Evolutionary conservation across 352 stramenopile species (phyloP).

Genomic region (Thalassiosira exigua): DNA sequence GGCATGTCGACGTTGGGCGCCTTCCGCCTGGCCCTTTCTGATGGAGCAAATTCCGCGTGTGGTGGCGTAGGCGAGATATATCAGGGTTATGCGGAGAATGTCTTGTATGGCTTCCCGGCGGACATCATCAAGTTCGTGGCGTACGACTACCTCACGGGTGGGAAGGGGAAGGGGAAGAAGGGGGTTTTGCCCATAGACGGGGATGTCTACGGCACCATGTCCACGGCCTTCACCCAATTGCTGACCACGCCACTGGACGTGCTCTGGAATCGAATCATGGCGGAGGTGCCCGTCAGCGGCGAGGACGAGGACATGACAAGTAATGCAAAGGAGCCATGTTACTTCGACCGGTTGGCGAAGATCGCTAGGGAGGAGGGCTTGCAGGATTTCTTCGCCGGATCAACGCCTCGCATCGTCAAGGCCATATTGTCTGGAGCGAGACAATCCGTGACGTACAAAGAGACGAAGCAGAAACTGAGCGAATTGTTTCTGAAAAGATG

Average conservation of each 20-base stretch:
- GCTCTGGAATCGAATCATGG: conserved; percentile 78
- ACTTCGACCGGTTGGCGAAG: conserved; percentile 52
- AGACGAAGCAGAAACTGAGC: too few relatives aligned
- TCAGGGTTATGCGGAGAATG: conserved; percentile 78
- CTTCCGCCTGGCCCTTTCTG: conserved; percentile 31
- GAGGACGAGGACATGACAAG: not conserved
- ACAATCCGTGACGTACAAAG: too few relatives aligned
- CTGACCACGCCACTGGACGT: conserved; percentile 79
- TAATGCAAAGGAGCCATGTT: too few relatives aligned
- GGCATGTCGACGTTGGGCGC: conserved; percentile 59
- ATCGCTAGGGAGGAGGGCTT: conserved; percentile 69
- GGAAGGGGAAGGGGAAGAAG: conserved; percentile 44
- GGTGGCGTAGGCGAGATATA: conserved; percentile 60
- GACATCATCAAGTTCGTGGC: conserved; percentile 82
- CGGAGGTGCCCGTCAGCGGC: conserved; percentile 15
- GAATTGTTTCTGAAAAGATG: too few relatives aligned
- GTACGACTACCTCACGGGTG: conserved; percentile 72
- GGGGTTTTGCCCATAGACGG: conserved; percentile 64
- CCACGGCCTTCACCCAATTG: conserved; percentile 71
- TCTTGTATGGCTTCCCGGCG: conserved; percentile 76
- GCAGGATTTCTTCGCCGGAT: conserved; percentile 69
- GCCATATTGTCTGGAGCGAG: too few relatives aligned
- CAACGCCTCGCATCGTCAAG: conserved; percentile 69
- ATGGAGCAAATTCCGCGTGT: not conserved
- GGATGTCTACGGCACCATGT: conserved; percentile 63